Evolutionary conservation across 768 basidiomycete genomes (phyloP).

Genomic region (Russula sp.): DNA sequence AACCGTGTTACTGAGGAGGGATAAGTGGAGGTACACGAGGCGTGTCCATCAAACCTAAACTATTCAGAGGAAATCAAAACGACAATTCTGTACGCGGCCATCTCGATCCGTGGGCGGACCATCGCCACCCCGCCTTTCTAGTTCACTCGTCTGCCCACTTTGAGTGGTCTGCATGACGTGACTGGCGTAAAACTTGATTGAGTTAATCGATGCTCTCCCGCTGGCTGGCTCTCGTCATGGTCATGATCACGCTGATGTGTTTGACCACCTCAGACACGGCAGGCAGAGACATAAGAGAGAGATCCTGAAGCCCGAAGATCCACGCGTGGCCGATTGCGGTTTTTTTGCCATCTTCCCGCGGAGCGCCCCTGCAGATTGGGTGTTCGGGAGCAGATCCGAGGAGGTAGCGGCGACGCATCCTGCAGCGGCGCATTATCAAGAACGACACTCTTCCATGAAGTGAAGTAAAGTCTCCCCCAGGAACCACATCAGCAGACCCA

Average conservation of each 20-base stretch:
- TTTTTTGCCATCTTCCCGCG: neutral
- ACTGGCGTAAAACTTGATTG: neutral
- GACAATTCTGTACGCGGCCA: neutral
- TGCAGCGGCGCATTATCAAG: neutral
- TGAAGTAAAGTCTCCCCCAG: neutral
- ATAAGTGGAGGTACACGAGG: neutral
- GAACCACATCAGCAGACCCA: neutral
- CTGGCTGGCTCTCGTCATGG: neutral
- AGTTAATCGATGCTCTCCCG: no score
- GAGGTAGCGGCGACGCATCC: neutral
- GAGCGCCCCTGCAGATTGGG: neutral
- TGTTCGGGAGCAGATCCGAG: neutral
- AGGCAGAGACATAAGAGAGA: no score
- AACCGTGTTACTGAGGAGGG: neutral
- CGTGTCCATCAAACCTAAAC: constrained; percentile 1
- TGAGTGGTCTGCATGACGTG: neutral
- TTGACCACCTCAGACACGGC: neutral
- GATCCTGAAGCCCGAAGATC: neutral
- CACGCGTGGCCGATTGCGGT: neutral
- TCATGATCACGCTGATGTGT: neutral
- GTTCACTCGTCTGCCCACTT: neutral
- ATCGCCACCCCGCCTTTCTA: neutral
- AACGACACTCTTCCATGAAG: neutral
- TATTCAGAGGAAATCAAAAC: neutral
- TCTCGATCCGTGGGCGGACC: neutral